A percentile compares a stretch with the other conserved stretches of the same genome.
These are phyloP conservation scores for Ustilago vetiveriae DNA, from an alignment of 1,284 basidiomycete genomes.

Conservation along the genomic window DNA sequence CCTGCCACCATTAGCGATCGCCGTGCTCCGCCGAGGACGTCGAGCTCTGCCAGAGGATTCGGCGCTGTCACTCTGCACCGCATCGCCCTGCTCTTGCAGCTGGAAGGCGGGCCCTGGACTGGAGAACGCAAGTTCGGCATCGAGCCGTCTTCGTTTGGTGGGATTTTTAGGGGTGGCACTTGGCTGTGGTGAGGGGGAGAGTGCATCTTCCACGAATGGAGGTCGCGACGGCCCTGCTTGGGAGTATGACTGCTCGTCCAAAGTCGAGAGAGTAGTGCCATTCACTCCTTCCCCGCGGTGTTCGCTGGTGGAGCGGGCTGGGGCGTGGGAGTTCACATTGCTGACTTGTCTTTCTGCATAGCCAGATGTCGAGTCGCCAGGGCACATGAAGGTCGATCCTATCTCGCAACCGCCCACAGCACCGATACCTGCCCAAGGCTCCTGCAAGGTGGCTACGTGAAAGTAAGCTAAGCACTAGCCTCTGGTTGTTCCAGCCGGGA, in stretches of 20 bases:
- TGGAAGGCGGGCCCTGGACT: slow-evolving; percentile 61
- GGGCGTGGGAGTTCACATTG: slow-evolving; percentile 28
- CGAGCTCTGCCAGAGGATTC: slow-evolving; percentile 16
- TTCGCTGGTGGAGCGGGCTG: not conserved
- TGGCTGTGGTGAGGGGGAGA: slow-evolving; percentile 20
- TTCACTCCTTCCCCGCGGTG: slow-evolving; percentile 8
- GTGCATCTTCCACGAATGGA: slow-evolving; percentile 7
- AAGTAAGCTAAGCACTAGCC: no score
- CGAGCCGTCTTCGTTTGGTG: slow-evolving; percentile 48
- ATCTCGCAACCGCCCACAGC: slow-evolving; percentile 6
- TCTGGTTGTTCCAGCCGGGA: no score
- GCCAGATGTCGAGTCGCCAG: slow-evolving; percentile 23
- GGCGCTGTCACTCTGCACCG: slow-evolving; percentile 12
- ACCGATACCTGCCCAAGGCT: slow-evolving; percentile 2
- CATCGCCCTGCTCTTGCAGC: slow-evolving; percentile 12
- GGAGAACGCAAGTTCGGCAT: slow-evolving; percentile 59
- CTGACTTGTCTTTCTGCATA: slow-evolving; percentile 28
- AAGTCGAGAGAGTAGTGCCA: slow-evolving; percentile 1
- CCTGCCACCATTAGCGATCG: slow-evolving; percentile 9
- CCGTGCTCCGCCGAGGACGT: slow-evolving; percentile 28
- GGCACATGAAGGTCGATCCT: slow-evolving; percentile 31
- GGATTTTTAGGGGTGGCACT: slow-evolving; percentile 20
- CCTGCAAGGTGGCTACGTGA: not conserved
- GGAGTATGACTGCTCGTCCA: not conserved
- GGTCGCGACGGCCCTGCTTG: slow-evolving; percentile 25